A percentile compares a stretch with the other conserved stretches of the same genome.
Conservation (phyloP, 1,284 basidiomycete genomes). For the Cutaneotrichosporon cyanovorans region DNA sequence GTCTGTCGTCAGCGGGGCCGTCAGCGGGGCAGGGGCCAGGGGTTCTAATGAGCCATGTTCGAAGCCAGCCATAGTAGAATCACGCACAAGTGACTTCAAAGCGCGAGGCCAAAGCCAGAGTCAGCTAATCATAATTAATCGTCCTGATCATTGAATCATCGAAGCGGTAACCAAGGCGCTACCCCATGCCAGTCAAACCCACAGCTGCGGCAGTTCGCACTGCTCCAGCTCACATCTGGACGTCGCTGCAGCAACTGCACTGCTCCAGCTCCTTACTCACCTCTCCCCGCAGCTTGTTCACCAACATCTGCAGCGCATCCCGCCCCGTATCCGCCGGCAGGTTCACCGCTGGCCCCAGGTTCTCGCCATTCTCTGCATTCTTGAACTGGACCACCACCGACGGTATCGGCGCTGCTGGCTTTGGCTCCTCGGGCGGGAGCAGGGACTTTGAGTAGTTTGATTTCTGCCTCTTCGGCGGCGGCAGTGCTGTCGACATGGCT, state of each 20-base stretch:
- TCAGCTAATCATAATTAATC: too few relatives aligned
- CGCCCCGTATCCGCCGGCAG: constrained; percentile 78
- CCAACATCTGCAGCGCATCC: constrained; percentile 71
- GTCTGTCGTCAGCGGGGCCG: constrained; percentile 47
- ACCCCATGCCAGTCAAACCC: too few relatives aligned
- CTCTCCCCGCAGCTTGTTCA: constrained; percentile 72
- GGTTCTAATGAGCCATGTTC: too few relatives aligned
- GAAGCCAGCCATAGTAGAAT: too few relatives aligned
- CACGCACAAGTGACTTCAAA: too few relatives aligned
- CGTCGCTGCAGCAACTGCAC: too few relatives aligned
- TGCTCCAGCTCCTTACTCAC: constrained; percentile 47
- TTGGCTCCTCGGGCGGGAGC: constrained; percentile 49
- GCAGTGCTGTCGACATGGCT: constrained; percentile 78
- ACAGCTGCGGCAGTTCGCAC: too few relatives aligned
- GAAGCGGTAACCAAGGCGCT: too few relatives aligned
- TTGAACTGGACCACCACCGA: constrained; percentile 85
- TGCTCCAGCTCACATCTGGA: too few relatives aligned
- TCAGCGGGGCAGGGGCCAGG: neutral
- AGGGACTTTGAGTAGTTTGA: constrained; percentile 58
- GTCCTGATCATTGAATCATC: too few relatives aligned
- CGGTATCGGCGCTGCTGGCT: constrained; percentile 49
- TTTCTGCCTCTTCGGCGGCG: constrained; percentile 77
- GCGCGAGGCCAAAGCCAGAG: too few relatives aligned
- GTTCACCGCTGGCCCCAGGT: constrained; percentile 76
- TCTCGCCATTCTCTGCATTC: constrained; percentile 69